Base-by-base conservation (phyloP, 805 yeast species). In the Lachancea sp. region DNA sequence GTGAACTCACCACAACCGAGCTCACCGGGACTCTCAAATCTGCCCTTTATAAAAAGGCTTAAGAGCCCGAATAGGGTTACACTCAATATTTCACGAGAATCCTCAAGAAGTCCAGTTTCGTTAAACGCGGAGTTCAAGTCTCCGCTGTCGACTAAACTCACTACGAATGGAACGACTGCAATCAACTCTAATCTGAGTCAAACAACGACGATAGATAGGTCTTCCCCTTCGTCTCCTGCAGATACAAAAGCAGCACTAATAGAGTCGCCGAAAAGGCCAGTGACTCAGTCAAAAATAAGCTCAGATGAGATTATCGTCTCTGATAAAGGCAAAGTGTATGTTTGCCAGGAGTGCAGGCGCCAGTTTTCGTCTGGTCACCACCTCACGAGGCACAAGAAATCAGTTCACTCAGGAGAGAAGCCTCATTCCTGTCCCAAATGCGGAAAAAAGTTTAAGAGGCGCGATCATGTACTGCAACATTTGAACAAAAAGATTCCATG, bases 361-460 rank as follows among this genome's bases (percentile, higher is more conserved):
- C 61, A 60, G 40, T 62, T 62, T 37, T 59, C 64, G 1, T 61
- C 65, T 1, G 67, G 67, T 5, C 67, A 62, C 40, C 67, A 62
- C 46, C 45, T 62, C 20, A 62, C 67, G 26, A 57, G 67, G 36
- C 67, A 62, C 43, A 62, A 62, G 45, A 62, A 61, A 38, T 61
- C 65, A 3, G 67, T 62, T 21, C 67, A 62, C 45, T 60, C 65
- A 2, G 65, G 64, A n/a, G 64, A 60, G 36, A 62, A 62, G 40
- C 64, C 65, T 2, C 61, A 60, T 35, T 60, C 64, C 1, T 62
- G 67, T 47, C 63, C 65, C 7, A 57, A 61, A 35, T 62, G 67
- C 49, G 65, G 65, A 11, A 62, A 62, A 36, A 52, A 56, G 33
- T 62, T 62, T 33, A 62, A 62, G 40, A 61, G 67, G 49, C 51